A percentile compares a stretch with the other conserved stretches of the same genome.
Evolutionary conservation across 805 yeast genomes (phyloP).

Genomic region (Isabelozyma gotoi): DNA sequence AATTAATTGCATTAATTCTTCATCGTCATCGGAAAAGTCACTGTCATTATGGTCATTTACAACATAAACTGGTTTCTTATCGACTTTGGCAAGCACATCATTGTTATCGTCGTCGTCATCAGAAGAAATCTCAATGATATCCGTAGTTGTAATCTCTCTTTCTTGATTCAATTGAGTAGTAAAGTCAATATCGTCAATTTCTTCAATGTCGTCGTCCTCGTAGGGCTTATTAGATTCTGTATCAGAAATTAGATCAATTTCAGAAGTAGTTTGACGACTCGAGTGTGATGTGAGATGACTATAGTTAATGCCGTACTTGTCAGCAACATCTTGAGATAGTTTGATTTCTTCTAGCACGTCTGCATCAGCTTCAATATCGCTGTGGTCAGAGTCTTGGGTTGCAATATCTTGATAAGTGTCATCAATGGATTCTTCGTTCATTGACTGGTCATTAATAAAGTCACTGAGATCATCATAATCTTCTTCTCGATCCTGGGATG

Average conservation of each 20-base stretch:
- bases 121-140: slow-evolving; percentile 36
- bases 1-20: slow-evolving; percentile 21
- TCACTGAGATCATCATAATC: slow-evolving; percentile 28
- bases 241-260: slow-evolving; percentile 4
- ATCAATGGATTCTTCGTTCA: slow-evolving; percentile 8
- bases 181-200: slow-evolving; percentile 22
- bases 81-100: not conserved
- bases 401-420: slow-evolving; percentile 7
- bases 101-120: slow-evolving; percentile 29
- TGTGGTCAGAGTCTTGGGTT: slow-evolving; percentile 1
- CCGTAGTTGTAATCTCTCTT: slow-evolving; percentile 28
- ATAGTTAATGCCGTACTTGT: slow-evolving; percentile 25
- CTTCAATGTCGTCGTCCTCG: slow-evolving; percentile 28
- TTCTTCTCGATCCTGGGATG: slow-evolving; percentile 28
- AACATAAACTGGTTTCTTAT: slow-evolving; percentile 5
- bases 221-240: not conserved
- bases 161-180: slow-evolving; percentile 43
- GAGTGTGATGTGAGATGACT: slow-evolving; percentile 1
- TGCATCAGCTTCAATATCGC: slow-evolving; percentile 4
- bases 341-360: slow-evolving; percentile 25
- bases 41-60: slow-evolving; percentile 22
- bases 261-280: slow-evolving; percentile 1
- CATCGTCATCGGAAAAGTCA: slow-evolving; percentile 34
- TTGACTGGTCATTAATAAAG: slow-evolving; percentile 17
- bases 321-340: slow-evolving; percentile 35